Percentiles rank a stretch among this genome's conserved stretches.
phyloP scores from a whole-genome alignment of 140 eudicot genomes.

The Stevia rebaudiana region DNA sequence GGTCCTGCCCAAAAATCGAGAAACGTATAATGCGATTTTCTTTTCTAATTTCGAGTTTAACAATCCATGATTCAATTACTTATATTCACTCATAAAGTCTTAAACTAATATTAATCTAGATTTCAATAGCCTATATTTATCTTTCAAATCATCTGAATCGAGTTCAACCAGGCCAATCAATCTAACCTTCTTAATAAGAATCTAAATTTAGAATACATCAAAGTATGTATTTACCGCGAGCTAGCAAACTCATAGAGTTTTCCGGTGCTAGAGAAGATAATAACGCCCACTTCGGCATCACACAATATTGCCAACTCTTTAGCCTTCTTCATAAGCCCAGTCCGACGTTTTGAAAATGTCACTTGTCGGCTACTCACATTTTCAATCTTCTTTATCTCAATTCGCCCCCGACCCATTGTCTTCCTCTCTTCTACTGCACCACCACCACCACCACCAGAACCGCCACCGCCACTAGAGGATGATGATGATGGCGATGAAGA shows the following conservation, averaged over 20 bases:
- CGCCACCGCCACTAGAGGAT: constrained; percentile 10
- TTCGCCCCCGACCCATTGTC: constrained; percentile 75
- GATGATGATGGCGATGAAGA: constrained; percentile 11
- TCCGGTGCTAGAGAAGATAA: constrained; percentile 68
- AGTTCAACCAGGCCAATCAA: not conserved
- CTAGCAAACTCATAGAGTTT: constrained; percentile 70
- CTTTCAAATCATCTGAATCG: not conserved
- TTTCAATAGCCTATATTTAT: not conserved
- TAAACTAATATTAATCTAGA: not conserved
- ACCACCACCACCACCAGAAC: not conserved
- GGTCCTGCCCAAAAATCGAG: not conserved
- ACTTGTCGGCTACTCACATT: constrained; percentile 76
- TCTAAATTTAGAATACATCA: not conserved
- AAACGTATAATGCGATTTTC: not conserved
- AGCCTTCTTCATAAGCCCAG: constrained; percentile 76
- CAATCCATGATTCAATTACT: not conserved
- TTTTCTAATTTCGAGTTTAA: not conserved
- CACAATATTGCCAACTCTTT: constrained; percentile 69
- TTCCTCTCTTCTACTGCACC: constrained; percentile 13
- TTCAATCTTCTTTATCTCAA: constrained; percentile 79
- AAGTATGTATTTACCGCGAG: constrained; percentile 30
- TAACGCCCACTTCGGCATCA: constrained; percentile 71
- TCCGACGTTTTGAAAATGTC: constrained; percentile 70
- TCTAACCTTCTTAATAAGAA: not conserved
- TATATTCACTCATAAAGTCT: not conserved